Conservation (phyloP, 2,329 filamentous ascomycete species). For the Penicillium digitatum region DNA sequence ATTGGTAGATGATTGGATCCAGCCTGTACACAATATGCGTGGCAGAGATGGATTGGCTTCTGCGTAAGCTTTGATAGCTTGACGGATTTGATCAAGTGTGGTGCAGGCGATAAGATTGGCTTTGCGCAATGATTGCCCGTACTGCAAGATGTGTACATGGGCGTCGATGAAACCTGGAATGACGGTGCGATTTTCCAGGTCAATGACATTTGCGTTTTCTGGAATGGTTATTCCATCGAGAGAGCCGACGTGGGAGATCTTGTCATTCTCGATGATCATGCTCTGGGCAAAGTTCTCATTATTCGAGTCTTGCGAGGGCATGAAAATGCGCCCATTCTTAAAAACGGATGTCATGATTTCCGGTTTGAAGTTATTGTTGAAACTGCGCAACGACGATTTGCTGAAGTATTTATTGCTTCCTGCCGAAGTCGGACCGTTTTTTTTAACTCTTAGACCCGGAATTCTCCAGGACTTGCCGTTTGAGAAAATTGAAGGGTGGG, state of each 20-base stretch:
- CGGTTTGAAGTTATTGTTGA: neutral
- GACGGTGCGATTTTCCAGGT: constrained; percentile 40
- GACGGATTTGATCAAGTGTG: constrained; percentile 44
- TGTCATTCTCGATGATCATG: constrained; percentile 42
- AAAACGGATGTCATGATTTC: constrained; percentile 27
- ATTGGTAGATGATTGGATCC: constrained; percentile 49
- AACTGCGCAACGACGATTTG: neutral
- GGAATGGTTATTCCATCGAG: constrained; percentile 25
- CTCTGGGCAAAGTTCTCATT: constrained; percentile 26
- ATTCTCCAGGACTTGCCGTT: constrained; percentile 16
- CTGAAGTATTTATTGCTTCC: constrained; percentile 8
- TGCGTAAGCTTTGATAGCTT: constrained; percentile 42
- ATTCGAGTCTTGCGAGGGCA: constrained; percentile 8
- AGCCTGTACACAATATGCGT: constrained; percentile 47
- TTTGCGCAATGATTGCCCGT: constrained; percentile 48
- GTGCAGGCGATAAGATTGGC: constrained; percentile 43
- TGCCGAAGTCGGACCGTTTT: neutral
- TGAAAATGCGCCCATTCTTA: constrained; percentile 36
- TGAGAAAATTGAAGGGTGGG: neutral
- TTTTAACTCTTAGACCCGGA: neutral
- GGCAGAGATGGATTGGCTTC: constrained; percentile 37
- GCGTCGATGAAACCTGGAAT: constrained; percentile 50
- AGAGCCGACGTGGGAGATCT: constrained; percentile 42
- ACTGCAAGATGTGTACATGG: constrained; percentile 50
- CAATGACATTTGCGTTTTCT: constrained; percentile 24